phyloP scores from a whole-genome alignment of 1,139 yeast genomes.

The Saccharomycopsis hybrid region DNA sequence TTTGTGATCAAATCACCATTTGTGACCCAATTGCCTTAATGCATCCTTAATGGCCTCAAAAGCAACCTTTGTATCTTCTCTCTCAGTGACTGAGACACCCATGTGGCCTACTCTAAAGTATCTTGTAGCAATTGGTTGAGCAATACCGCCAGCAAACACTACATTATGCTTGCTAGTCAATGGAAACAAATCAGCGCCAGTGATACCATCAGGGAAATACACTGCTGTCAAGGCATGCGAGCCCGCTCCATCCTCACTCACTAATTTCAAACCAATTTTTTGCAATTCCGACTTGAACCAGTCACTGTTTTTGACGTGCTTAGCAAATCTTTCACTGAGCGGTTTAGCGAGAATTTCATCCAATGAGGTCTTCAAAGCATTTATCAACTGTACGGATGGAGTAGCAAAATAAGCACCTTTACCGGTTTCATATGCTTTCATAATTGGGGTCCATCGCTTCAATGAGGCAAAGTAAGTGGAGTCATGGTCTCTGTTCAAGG shows the following conservation, averaged over 20 bases:
- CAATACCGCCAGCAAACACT: slow-evolving; percentile 87
- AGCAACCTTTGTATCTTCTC: slow-evolving; percentile 36
- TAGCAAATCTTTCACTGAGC: slow-evolving; percentile 55
- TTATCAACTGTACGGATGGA: slow-evolving; percentile 82
- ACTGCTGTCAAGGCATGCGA: slow-evolving; percentile 89
- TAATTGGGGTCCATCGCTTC: slow-evolving; percentile 82
- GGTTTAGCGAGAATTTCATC: slow-evolving; percentile 59
- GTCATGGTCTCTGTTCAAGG: slow-evolving; percentile 48
- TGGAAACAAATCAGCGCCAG: slow-evolving; percentile 57
- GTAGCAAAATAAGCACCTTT: slow-evolving; percentile 87
- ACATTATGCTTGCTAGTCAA: slow-evolving; percentile 48
- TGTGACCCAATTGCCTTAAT: slow-evolving; percentile 23
- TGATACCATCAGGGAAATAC: slow-evolving; percentile 71
- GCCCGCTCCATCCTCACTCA: slow-evolving; percentile 58
- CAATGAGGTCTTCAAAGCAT: slow-evolving; percentile 73
- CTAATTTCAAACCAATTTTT: slow-evolving; percentile 57
- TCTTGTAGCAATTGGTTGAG: slow-evolving; percentile 69
- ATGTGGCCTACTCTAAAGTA: slow-evolving; percentile 95
- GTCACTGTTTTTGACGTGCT: slow-evolving; percentile 57
- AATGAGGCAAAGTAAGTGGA: slow-evolving; percentile 68
- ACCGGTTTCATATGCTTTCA: slow-evolving; percentile 82
- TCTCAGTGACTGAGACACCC: slow-evolving; percentile 58
- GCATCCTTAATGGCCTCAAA: slow-evolving; percentile 35
- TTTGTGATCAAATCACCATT: background rate
- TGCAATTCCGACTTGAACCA: slow-evolving; percentile 54